Evolutionary conservation across 352 stramenopile genomes (phyloP), one percentile per base, ranked within the genome.

Genomic region (Thalassiosira pacifica): DNA sequence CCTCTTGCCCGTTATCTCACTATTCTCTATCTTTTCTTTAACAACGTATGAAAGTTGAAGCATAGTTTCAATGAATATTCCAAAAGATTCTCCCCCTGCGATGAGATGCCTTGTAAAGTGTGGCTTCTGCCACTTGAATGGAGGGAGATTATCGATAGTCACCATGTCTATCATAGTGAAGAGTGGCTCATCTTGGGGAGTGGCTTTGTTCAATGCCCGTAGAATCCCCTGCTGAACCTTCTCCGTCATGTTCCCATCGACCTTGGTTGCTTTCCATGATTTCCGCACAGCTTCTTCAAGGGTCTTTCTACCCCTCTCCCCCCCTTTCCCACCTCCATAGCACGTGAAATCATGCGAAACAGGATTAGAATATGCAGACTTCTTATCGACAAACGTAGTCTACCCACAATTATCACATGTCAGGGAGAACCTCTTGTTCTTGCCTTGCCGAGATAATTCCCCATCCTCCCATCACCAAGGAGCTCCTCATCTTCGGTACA

Each of bases 31-130:
- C 61, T 69, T 69, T 9, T 52, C 29, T 19, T 69, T 18, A 13
- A 69, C 31, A 69, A 69, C 24, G 8, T n/a, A 53, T 19, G 27
- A 53, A 29, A 69, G 40, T 31, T 69, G 24, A 8, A 69, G 29
- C 61, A 69, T 69, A 11, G 29, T 69, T 45, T 69, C 19, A 52
- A 69, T 69, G 26, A 69, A 67, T 5, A 67, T 11, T 22, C 45
- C 24, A 42, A 37, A 37, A 27, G 48, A 59, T n/a, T 22, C n/a
- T 24, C 48, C 37, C 37, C 37, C 37, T 13, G 37, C 13, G 13
- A 13, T 13, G 37, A 48, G 6, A 48, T 48, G 37, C 13, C 37
- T 48, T 48, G 37, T 48, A 13, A 48, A 48, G 6, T 13, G 6
- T 6, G 37, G 6, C 13, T 48, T 48, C 6, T 13, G 37, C 37